Evolutionary conservation across 2,329 filamentous ascomycete genomes (phyloP).

Genomic region (Paecilomyces sp.): DNA sequence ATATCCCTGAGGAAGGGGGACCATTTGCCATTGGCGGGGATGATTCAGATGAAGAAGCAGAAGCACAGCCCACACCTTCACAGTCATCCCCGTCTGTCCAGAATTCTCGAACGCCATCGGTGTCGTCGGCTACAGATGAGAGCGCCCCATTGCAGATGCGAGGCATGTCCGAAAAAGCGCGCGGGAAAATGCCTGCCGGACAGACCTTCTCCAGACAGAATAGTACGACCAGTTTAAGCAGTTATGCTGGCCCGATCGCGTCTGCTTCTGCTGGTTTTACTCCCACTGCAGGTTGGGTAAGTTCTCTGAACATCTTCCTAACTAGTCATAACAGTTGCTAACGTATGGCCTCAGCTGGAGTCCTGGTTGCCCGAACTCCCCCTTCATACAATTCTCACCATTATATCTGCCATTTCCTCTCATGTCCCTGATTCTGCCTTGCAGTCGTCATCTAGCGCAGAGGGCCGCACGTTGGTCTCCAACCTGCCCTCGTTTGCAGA

Average conservation of each 20-base stretch:
- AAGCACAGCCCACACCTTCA: constrained; percentile 54
- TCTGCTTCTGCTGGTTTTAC: constrained; percentile 56
- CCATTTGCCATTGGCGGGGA: constrained; percentile 84
- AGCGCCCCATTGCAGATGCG: constrained; percentile 74
- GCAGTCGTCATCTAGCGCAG: constrained; percentile 29
- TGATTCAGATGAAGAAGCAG: constrained; percentile 57
- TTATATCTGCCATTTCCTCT: constrained; percentile 58
- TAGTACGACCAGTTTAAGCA: constrained; percentile 72
- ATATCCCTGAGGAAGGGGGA: constrained; percentile 69
- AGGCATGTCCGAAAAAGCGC: constrained; percentile 94
- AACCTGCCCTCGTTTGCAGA: constrained; percentile 37
- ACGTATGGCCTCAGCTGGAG: constrained; percentile 56
- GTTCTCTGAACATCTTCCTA: constrained; percentile 11
- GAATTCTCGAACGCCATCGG: constrained; percentile 59
- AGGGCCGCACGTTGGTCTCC: constrained; percentile 34
- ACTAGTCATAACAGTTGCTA: constrained; percentile 6
- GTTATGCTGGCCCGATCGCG: constrained; percentile 53
- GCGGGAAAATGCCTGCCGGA: constrained; percentile 89
- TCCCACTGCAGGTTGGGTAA: constrained; percentile 68
- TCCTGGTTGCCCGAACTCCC: constrained; percentile 89
- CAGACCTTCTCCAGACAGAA: constrained; percentile 82
- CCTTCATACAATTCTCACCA: constrained; percentile 73
- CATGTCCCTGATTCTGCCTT: constrained; percentile 43
- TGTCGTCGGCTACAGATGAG: constrained; percentile 64
- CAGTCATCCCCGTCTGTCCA: constrained; percentile 50